Conservation (phyloP, 192 early-diverging fungal species). For the Phlyctochytrium planicorne region DNA sequence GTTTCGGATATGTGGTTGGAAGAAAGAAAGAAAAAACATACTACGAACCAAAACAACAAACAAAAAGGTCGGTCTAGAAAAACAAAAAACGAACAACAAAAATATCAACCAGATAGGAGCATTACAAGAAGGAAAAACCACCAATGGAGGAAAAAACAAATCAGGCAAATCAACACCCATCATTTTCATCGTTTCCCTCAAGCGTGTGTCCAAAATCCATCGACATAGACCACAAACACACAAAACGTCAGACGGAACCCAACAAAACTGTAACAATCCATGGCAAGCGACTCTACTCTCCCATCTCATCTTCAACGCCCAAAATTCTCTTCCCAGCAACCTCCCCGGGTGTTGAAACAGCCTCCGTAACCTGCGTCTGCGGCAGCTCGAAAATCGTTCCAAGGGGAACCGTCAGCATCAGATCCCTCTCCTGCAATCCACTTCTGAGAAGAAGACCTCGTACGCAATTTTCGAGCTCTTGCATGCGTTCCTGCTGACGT, state of each 20-base stretch:
- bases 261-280: too few species aligned
- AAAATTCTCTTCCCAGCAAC: neutral
- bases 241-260: too few species aligned
- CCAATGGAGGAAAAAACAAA: neutral
- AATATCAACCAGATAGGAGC: neutral
- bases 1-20: neutral
- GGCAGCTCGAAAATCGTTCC: slow-evolving; percentile 51
- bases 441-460: slow-evolving; percentile 36
- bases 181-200: too few species aligned
- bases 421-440: slow-evolving; percentile 45
- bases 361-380: neutral
- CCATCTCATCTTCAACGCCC: neutral
- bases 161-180: too few species aligned
- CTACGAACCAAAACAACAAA: neutral
- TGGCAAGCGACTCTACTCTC: neutral
- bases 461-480: slow-evolving; percentile 70
- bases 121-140: neutral
- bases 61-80: neutral
- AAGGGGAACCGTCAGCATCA: slow-evolving; percentile 46
- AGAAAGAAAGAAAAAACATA: neutral
- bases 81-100: neutral
- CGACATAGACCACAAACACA: too few species aligned
- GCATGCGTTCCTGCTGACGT: slow-evolving; percentile 61
- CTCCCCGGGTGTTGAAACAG: neutral
- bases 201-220: too few species aligned